A percentile compares a stretch with the other conserved stretches of the same genome.
phyloP scores from a whole-genome alignment of 805 yeast species.

The Saccharomyces jurei region DNA sequence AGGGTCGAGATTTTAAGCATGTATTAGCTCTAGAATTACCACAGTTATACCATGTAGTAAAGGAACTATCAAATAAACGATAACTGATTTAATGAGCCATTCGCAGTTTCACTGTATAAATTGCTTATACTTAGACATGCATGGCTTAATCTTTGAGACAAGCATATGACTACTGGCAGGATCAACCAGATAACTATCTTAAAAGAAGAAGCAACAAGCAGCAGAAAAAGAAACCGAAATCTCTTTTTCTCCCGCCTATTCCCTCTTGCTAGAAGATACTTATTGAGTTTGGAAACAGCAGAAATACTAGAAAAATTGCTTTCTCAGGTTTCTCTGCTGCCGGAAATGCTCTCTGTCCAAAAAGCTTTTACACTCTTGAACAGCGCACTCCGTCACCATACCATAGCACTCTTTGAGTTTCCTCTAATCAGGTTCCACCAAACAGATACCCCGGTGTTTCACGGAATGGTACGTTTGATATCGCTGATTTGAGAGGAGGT shows the following conservation, averaged over 20 bases:
- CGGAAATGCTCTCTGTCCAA: conserved; percentile 5
- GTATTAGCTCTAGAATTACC: conserved; percentile 44
- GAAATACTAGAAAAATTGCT: conserved; percentile 13
- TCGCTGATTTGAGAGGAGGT: conserved; percentile 29
- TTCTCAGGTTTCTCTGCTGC: conserved; percentile 3
- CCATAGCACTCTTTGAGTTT: conserved; percentile 29
- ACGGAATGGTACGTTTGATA: conserved; percentile 21
- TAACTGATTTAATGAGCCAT: conserved; percentile 45
- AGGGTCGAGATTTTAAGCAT: conserved; percentile 37
- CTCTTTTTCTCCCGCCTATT: conserved; percentile 2
- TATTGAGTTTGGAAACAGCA: conserved; percentile 3
- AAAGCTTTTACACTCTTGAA: conserved; percentile 12
- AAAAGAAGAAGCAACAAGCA: conserved; percentile 4
- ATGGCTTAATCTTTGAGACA: conserved; percentile 46
- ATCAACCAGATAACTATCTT: conserved; percentile 37
- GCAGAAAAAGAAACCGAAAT: conserved; percentile 1
- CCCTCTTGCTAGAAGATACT: conserved; percentile 10
- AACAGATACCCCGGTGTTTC: conserved; percentile 23
- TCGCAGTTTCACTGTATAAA: conserved; percentile 43
- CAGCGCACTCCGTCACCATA: conserved; percentile 12
- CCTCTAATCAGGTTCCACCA: conserved; percentile 25
- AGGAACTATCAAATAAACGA: conserved; percentile 42
- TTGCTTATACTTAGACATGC: conserved; percentile 42
- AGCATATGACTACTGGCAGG: conserved; percentile 47
- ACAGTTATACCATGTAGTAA: conserved; percentile 41